Percentiles rank a stretch among this genome's conserved stretches.
Evolutionary conservation across 1,139 yeast species (phyloP).

Genomic region (Pichia sp.): DNA sequence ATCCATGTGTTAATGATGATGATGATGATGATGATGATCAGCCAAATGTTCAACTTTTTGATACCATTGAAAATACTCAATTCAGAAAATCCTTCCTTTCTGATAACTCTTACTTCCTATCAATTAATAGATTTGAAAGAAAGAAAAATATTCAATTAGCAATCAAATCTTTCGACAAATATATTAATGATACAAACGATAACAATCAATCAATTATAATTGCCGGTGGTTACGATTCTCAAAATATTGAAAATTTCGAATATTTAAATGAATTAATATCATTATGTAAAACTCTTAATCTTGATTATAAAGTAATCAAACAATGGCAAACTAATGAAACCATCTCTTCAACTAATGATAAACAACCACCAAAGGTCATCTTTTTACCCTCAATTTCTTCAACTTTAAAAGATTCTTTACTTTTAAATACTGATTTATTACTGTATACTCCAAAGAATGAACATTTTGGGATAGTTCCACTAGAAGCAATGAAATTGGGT

Average conservation of each 20-base stretch:
- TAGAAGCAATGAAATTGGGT: conserved; percentile 83
- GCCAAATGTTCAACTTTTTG: conserved; percentile 14
- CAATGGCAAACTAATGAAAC: not conserved
- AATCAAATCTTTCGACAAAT: conserved; percentile 38
- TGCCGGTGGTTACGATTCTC: conserved; percentile 88
- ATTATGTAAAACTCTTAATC: conserved; percentile 40
- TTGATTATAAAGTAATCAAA: conserved; percentile 30
- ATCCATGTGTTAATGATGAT: conserved; percentile 68
- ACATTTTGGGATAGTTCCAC: conserved; percentile 96
- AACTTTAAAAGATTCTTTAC: conserved; percentile 55
- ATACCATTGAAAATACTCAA: conserved; percentile 6
- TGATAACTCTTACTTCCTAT: conserved; percentile 44
- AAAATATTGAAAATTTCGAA: conserved; percentile 70
- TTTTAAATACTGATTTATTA: conserved; percentile 52
- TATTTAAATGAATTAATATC: conserved; percentile 56
- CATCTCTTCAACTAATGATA: not conserved
- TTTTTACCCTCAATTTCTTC: conserved; percentile 79
- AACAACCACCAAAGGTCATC: conserved; percentile 40
- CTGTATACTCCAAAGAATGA: conserved; percentile 87
- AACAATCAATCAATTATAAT: conserved; percentile 45
- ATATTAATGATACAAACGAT: conserved; percentile 20
- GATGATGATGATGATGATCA: conserved; percentile 34
- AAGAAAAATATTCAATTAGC: conserved; percentile 82
- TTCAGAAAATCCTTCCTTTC: not conserved
- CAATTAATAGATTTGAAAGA: conserved; percentile 83